phyloP scores from a whole-genome alignment of 768 basidiomycete species.

The Tylopilus vinaceipallidus region DNA sequence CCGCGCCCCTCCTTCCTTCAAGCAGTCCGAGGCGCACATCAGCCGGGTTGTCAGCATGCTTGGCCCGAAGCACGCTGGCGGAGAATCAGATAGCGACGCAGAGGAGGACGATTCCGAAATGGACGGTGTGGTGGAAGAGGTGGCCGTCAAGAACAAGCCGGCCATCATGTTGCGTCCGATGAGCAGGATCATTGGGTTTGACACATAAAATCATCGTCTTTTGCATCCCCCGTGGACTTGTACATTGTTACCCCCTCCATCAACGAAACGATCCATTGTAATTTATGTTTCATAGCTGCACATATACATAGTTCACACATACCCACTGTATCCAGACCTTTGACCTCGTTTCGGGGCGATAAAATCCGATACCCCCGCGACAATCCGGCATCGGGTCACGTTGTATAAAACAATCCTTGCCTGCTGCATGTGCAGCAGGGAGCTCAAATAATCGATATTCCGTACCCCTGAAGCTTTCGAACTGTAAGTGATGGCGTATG shows the following conservation, averaged over 20 bases:
- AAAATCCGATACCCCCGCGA: no score
- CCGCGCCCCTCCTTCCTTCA: conserved; percentile 44
- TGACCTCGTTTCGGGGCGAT: background rate
- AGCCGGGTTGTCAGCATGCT: conserved; percentile 60
- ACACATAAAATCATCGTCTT: conserved; percentile 14
- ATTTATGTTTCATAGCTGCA: conserved; percentile 22
- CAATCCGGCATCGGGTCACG: no score
- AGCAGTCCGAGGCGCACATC: conserved; percentile 42
- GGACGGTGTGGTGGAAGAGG: conserved; percentile 42
- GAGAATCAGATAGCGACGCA: conserved; percentile 60
- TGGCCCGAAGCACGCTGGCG: conserved; percentile 49
- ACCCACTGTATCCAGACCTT: background rate
- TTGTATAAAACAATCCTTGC: no score
- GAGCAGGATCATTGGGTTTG: conserved; percentile 59
- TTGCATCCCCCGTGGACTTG: background rate
- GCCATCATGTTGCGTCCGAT: conserved; percentile 57
- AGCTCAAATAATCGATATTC: background rate
- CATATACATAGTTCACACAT: conserved; percentile 6
- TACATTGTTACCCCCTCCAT: no score
- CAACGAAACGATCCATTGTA: conserved; percentile 14
- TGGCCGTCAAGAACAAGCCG: conserved; percentile 45
- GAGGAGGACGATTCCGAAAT: conserved; percentile 50
- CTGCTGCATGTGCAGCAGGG: background rate
- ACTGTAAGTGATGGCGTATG: background rate
- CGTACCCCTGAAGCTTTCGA: background rate